phyloP scores from a whole-genome alignment of 345 rosid species.

The Eucalyptus erythrocorys region DNA sequence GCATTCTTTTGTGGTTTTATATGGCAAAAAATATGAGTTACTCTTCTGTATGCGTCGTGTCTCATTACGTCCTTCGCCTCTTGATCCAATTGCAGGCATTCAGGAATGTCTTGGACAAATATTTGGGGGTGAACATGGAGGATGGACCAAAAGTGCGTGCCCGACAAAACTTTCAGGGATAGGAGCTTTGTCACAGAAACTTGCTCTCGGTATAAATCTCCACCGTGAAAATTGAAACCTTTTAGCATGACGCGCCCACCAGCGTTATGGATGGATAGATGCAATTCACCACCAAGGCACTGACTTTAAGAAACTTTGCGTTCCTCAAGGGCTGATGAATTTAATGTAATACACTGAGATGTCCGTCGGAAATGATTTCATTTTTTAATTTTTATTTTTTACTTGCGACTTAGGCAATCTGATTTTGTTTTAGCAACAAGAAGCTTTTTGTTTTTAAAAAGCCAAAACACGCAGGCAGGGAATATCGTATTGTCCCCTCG shows the following conservation, averaged over 20 bases:
- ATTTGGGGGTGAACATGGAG: slow-evolving; percentile 35
- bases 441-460: not conserved
- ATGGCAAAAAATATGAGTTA: not conserved
- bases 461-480: not conserved
- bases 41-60: not conserved
- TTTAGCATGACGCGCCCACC: not conserved
- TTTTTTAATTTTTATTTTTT: not conserved
- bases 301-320: not conserved
- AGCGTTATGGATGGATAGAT: not conserved
- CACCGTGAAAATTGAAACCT: not conserved
- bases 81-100: slow-evolving; percentile 40
- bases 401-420: not conserved
- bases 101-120: slow-evolving; percentile 50
- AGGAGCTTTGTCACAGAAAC: not conserved
- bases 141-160: not conserved
- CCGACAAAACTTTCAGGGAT: not conserved
- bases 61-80: not conserved
- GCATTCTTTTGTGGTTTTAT: not conserved
- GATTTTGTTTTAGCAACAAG: not conserved
- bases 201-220: not conserved
- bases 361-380: not conserved
- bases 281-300: not conserved
- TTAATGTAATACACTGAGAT: not conserved
- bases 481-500: not conserved
- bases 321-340: not conserved